phyloP scores from a whole-genome alignment of 2,329 filamentous ascomycete species.

The Lojkania enalia region DNA sequence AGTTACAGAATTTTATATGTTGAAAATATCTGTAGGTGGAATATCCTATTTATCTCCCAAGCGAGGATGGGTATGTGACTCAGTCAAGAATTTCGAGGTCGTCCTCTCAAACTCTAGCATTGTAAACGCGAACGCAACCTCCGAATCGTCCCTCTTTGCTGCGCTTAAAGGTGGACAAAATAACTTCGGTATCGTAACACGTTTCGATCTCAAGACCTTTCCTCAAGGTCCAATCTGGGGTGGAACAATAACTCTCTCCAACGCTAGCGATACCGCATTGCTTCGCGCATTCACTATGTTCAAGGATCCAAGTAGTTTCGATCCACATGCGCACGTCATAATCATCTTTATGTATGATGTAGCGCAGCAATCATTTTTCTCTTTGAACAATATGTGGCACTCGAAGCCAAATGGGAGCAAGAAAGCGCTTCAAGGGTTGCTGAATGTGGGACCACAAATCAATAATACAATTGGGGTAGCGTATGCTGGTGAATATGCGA shows the following conservation, averaged over 20 bases:
- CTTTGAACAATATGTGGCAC: slow-evolving; percentile 23
- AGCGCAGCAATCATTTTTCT: not conserved
- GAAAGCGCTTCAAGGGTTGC: slow-evolving; percentile 14
- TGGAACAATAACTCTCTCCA: slow-evolving; percentile 19
- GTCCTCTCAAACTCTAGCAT: slow-evolving; percentile 48
- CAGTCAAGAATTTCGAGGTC: slow-evolving; percentile 37
- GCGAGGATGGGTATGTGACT: slow-evolving; percentile 16
- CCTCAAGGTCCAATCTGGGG: slow-evolving; percentile 35
- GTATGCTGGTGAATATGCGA: not conserved
- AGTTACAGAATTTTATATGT: no score
- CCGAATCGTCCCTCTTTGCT: slow-evolving; percentile 45
- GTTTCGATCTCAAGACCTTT: slow-evolving; percentile 12
- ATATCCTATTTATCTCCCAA: slow-evolving; percentile 19
- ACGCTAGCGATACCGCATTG: slow-evolving; percentile 15
- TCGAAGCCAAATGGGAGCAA: slow-evolving; percentile 24
- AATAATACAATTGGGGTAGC: not conserved
- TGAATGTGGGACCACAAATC: not conserved
- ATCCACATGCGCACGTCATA: slow-evolving; percentile 19
- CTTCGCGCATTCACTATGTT: slow-evolving; percentile 25
- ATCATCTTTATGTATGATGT: not conserved
- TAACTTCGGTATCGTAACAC: slow-evolving; percentile 23
- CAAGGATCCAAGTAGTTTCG: slow-evolving; percentile 17
- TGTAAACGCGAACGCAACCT: slow-evolving; percentile 41
- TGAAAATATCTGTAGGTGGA: slow-evolving; percentile 23
- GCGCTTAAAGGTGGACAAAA: slow-evolving; percentile 43